Evolutionary conservation across 2,329 filamentous ascomycete species (phyloP).

Genomic region (Penicillium hesseltinei): DNA sequence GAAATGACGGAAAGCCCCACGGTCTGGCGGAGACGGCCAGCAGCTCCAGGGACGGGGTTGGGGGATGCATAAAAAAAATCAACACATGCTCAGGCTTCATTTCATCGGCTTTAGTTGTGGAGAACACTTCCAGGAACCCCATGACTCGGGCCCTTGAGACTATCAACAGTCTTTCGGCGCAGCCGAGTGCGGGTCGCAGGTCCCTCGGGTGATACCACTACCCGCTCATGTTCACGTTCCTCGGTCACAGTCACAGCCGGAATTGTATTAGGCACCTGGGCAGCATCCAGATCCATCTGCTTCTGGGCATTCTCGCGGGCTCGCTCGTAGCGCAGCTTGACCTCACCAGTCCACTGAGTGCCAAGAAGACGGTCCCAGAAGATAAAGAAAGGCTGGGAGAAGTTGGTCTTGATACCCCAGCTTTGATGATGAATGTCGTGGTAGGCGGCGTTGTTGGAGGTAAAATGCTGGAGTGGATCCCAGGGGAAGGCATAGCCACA

Average conservation of each 20-base stretch:
- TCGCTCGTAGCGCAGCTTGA: slow-evolving; percentile 58
- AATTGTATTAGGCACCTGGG: slow-evolving; percentile 25
- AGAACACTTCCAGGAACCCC: slow-evolving; percentile 42
- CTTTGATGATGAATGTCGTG: slow-evolving; percentile 99
- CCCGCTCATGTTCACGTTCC: slow-evolving; percentile 21
- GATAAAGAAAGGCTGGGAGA: slow-evolving; percentile 65
- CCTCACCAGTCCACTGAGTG: slow-evolving; percentile 77
- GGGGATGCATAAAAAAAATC: slow-evolving; percentile 18
- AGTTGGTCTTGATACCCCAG: slow-evolving; percentile 84
- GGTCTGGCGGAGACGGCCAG: slow-evolving; percentile 31
- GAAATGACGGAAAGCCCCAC: slow-evolving; percentile 14
- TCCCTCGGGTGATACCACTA: slow-evolving; percentile 27
- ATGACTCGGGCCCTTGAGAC: slow-evolving; percentile 37
- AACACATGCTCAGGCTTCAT: slow-evolving; percentile 9
- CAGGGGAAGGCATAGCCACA: slow-evolving; percentile 95
- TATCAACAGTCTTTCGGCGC: slow-evolving; percentile 40
- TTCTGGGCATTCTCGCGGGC: slow-evolving; percentile 56
- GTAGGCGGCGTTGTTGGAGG: slow-evolving; percentile 92
- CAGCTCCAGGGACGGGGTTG: slow-evolving; percentile 26
- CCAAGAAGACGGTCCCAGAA: slow-evolving; percentile 85
- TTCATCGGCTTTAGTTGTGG: slow-evolving; percentile 30
- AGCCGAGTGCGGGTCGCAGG: slow-evolving; percentile 32
- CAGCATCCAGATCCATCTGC: slow-evolving; percentile 51
- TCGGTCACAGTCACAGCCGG: slow-evolving; percentile 16
- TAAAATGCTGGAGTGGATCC: slow-evolving; percentile 88